These are phyloP conservation scores for Primulina tabacum DNA, from an alignment of 257 asterid species.

Conservation along the genomic window DNA sequence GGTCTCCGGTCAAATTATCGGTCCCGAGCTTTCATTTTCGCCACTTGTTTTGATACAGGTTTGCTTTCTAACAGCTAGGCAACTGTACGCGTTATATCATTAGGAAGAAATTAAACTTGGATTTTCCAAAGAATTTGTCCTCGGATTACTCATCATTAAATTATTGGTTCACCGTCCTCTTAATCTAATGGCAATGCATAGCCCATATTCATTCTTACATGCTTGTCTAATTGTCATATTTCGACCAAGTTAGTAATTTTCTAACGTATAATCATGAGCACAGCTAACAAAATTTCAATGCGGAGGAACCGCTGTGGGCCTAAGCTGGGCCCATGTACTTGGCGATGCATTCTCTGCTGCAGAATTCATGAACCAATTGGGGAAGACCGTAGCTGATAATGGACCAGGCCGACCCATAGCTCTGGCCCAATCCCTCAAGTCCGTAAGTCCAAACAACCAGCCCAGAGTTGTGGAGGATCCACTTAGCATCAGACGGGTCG, in stretches of 20 bases:
- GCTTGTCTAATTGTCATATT: too few species aligned
- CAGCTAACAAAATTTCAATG: slow-evolving; percentile 76
- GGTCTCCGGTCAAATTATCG: slow-evolving; percentile 37
- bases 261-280: too few species aligned
- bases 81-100: too few species aligned
- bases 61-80: too few species aligned
- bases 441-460: slow-evolving; percentile 3
- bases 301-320: slow-evolving; percentile 77
- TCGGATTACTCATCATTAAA: too few species aligned
- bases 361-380: slow-evolving; percentile 50
- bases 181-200: too few species aligned
- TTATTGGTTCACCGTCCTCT: too few species aligned
- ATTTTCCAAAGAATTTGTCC: too few species aligned
- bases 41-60: slow-evolving; percentile 67
- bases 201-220: too few species aligned
- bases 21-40: slow-evolving; percentile 76
- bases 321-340: slow-evolving; percentile 88
- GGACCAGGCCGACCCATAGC: slow-evolving; percentile 29
- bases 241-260: too few species aligned
- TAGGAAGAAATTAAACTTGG: too few species aligned
- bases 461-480: slow-evolving; percentile 33
- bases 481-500: slow-evolving; percentile 57
- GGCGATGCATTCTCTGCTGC: slow-evolving; percentile 72
- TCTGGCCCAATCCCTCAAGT: slow-evolving; percentile 32
- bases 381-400: slow-evolving; percentile 31